Base-by-base conservation (phyloP, 2,329 filamentous ascomycete species). In the Fusarium armeniacum region DNA sequence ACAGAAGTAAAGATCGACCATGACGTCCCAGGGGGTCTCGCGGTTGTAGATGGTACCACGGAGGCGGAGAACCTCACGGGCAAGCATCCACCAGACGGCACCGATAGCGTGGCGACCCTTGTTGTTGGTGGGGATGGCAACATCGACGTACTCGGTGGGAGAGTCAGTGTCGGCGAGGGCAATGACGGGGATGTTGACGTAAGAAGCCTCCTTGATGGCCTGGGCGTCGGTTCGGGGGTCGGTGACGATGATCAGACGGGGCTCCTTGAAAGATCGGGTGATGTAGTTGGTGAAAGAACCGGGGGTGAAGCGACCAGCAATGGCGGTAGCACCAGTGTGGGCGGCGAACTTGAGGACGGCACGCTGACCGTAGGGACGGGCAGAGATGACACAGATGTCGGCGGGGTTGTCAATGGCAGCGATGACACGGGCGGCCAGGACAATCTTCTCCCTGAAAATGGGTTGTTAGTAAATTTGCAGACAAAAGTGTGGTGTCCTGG, bases 231-330 rank as follows among this genome's bases (percentile, higher is more conserved):
- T 99, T 86, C 97, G 95, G 79, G 96, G 96, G 85, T 99, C 96
- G 86, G 96, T 99, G 81, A 99, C 96, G 83, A 99, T 91, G 86
- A 99, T 98, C 82, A 99, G 90, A 85, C 97, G 97, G 82, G 96
- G 96, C 89, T 99, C 96, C 91, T 98, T 98, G 94, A 99, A 99
- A 75, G 96, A 98, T 81, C 96, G 95, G 85, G 97, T 99, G 92
- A 99, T 99, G 92, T 99, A 99, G 91, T 99, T 99, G 90, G 96
- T 99, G 92, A 99, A 99, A 86, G 95, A 97, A 93, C 96, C 96
- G 83, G 96, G 96, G 82, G 96, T 99, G 92, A 99, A 99, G 84
- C 96, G 96, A 87, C 96, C 96, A 80, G 96, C 97, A 81, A 99
- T 99, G 84, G 96, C 93, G 80, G 94, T 93, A 80, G 97, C 94